Base-by-base conservation (phyloP, 2,329 filamentous ascomycete species). In the Colletotrichum destructivum region DNA sequence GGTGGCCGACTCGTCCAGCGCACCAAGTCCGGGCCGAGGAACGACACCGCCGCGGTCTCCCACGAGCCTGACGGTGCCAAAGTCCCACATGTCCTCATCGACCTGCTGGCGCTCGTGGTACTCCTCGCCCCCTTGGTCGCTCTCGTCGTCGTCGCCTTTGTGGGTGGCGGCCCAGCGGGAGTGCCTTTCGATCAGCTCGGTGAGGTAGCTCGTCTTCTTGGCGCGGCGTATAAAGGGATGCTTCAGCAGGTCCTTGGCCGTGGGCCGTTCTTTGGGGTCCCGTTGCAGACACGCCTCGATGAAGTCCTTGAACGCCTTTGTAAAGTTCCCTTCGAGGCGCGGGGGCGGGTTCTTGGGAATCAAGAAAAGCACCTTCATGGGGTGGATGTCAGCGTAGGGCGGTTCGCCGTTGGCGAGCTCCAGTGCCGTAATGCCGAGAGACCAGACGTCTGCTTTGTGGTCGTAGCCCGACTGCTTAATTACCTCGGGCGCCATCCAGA, bases 401-500 rank as follows among this genome's bases (percentile, higher is more conserved):
- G 96, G 96, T 79, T 98, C 95, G 74, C 96, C 95, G 74, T 94
- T 93, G 66, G 96, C 96, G 74, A 98, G 83, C 81, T 98, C 96
- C 52, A 98, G 89, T 2, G 96, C 95, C 1, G 96, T 98, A 79
- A 98, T 98, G 49, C 96, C 96, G 21, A 98, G 86, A 2, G 96
- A 98, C 96, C 96, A 98, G 70, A 98, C 98, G 79, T 98, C 96
- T 55, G 96, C 96, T 84, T 98, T 98, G 84, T 97, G 94, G 81
- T 98, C 96, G 84, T 98, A 98, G 60, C 96, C 96, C 69, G 95
- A 97, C 82, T 99, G 96, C 84, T 98, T 98, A 82, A 99, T 99
- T 66, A 98, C 96, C 83, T 99, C 96, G 13, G 96, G 96, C 3
- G 96, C 96, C 96, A 99, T 99, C 96, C 96, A 99, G 81, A 98